Percentiles rank a stretch among this genome's conserved stretches.
These are phyloP conservation scores for Ampelocalamus luodianensis DNA, from an alignment of 176 grass and related monocot genomes.

Conservation along the genomic window DNA sequence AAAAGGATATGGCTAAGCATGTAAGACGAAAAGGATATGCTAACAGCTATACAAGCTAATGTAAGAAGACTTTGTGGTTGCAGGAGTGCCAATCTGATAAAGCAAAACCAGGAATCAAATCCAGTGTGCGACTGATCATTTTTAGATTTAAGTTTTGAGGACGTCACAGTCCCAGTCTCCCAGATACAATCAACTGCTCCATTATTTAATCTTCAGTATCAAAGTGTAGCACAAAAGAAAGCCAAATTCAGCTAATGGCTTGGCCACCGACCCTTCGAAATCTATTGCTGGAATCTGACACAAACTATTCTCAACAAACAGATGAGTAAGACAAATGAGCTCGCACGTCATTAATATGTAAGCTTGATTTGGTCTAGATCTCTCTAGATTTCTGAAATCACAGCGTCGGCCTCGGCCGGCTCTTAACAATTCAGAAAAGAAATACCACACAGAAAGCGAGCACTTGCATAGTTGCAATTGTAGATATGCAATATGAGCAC, in stretches of 20 bases:
- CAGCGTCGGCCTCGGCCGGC: not conserved
- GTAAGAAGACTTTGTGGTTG: not conserved
- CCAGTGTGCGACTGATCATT: constrained; percentile 40
- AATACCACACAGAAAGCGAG: constrained; percentile 18
- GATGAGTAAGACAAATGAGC: constrained; percentile 31
- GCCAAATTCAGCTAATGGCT: constrained; percentile 33
- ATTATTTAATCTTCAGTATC: constrained; percentile 1
- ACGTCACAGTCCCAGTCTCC: constrained; percentile 25
- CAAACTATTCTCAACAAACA: constrained; percentile 25
- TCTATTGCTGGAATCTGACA: constrained; percentile 21
- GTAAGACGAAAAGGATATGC: constrained; percentile 38
- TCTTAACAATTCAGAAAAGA: constrained; percentile 37
- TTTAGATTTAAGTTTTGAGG: constrained; percentile 4
- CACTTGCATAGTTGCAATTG: not conserved
- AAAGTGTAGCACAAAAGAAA: constrained; percentile 2
- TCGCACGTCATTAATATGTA: not conserved
- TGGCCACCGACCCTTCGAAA: constrained; percentile 18
- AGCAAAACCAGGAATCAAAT: constrained; percentile 50
- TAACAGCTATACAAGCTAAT: constrained; percentile 3
- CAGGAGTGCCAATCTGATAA: constrained; percentile 23
- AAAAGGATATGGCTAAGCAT: constrained; percentile 16
- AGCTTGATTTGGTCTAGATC: constrained; percentile 41
- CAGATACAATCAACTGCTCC: constrained; percentile 20
- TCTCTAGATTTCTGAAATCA: constrained; percentile 34
- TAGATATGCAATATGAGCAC: constrained; percentile 26